Evolutionary conservation across 768 basidiomycete species (phyloP).

Genomic region (Trametes punicea): DNA sequence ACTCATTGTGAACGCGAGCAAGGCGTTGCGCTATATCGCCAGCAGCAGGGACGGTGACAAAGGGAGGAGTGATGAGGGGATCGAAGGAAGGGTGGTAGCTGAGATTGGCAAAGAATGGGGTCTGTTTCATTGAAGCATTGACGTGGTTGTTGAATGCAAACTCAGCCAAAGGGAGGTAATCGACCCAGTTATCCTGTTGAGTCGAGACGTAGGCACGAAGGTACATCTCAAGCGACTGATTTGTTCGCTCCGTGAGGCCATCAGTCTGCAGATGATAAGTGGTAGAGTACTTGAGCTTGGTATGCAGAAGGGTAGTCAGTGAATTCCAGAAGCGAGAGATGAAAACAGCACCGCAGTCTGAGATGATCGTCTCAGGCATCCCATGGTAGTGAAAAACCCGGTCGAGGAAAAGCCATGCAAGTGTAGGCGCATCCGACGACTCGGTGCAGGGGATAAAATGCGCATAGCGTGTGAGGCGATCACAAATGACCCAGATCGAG

Average conservation of each 20-base stretch:
- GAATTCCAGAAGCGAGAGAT: conserved; percentile 11
- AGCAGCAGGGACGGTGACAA: conserved; percentile 32
- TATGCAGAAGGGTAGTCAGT: conserved; percentile 6
- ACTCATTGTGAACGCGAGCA: conserved; percentile 33
- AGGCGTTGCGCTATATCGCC: conserved; percentile 30
- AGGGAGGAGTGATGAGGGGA: conserved; percentile 28
- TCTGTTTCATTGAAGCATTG: conserved; percentile 30
- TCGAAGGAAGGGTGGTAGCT: conserved; percentile 25
- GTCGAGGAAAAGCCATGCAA: conserved; percentile 18
- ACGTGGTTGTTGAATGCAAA: conserved; percentile 40
- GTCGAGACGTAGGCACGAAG: conserved; percentile 35
- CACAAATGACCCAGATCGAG: conserved; percentile 21
- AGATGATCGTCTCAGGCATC: conserved; percentile 19
- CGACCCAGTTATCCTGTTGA: conserved; percentile 43
- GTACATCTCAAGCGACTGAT: conserved; percentile 38
- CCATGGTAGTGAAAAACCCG: conserved; percentile 19
- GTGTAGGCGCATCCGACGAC: conserved; percentile 10
- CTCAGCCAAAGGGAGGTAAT: conserved; percentile 38
- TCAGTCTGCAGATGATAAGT: conserved; percentile 46
- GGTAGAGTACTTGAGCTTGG: conserved; percentile 29
- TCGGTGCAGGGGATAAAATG: conserved; percentile 18
- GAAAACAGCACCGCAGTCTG: conserved; percentile 19
- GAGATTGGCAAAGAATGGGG: conserved; percentile 11
- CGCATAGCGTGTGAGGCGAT: conserved; percentile 10
- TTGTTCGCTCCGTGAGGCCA: conserved; percentile 36